Evolutionary conservation across 1,139 yeast species (phyloP).

Genomic region (Sugiyamaella castrensis): DNA sequence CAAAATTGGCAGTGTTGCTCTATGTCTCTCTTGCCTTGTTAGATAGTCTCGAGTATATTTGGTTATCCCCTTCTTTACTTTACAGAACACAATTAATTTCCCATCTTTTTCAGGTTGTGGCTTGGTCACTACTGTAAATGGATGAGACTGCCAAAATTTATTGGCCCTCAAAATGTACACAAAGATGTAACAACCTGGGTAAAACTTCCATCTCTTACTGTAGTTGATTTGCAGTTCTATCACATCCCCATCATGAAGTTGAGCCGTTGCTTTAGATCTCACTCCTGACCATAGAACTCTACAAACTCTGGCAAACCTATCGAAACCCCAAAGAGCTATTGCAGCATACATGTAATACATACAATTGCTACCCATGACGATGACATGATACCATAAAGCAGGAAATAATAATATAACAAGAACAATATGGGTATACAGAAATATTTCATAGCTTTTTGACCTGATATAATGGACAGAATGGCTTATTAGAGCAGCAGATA

Average conservation of each 20-base stretch:
- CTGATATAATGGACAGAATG: slow-evolving; percentile 22
- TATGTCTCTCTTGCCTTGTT: slow-evolving; percentile 19
- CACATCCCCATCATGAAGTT: slow-evolving; percentile 29
- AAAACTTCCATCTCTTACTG: slow-evolving; percentile 40
- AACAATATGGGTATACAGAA: slow-evolving; percentile 55
- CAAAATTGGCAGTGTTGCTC: slow-evolving; percentile 26
- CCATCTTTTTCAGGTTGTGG: slow-evolving; percentile 19
- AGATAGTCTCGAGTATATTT: slow-evolving; percentile 19
- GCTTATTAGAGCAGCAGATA: slow-evolving; percentile 16
- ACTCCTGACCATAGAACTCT: slow-evolving; percentile 40
- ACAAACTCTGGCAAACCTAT: slow-evolving; percentile 21
- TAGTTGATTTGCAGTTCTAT: slow-evolving; percentile 31
- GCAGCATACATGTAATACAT: slow-evolving; percentile 40
- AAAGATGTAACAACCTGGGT: slow-evolving; percentile 16
- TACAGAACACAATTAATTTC: slow-evolving; percentile 17
- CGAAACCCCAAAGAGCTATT: slow-evolving; percentile 42
- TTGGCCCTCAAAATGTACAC: slow-evolving; percentile 29
- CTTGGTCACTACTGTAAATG: slow-evolving; percentile 53
- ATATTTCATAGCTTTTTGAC: slow-evolving; percentile 32
- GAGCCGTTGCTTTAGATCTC: slow-evolving; percentile 40
- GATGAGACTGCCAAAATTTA: slow-evolving; percentile 61
- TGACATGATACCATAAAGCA: slow-evolving; percentile 58
- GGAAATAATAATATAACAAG: slow-evolving; percentile 55
- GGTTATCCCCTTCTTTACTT: slow-evolving; percentile 24
- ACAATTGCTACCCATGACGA: slow-evolving; percentile 28